Conservation (phyloP, 2,329 filamentous ascomycete species). For the Pseudocercospora crystallina region DNA sequence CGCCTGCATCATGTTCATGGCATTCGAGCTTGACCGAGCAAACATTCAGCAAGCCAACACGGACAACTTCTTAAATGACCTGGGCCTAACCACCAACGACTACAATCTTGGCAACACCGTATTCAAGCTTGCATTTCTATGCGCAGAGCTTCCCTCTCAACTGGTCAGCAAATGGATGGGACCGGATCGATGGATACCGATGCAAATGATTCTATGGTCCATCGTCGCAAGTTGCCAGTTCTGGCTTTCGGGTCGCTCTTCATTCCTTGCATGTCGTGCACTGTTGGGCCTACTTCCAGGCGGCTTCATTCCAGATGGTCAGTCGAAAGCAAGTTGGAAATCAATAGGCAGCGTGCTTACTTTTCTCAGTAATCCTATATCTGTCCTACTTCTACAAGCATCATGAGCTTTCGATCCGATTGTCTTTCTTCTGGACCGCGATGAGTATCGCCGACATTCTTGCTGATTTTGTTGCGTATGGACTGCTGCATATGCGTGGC, state of each 20-base stretch:
- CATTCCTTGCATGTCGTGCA: slow-evolving; percentile 38
- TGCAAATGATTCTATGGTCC: slow-evolving; percentile 43
- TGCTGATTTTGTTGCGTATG: slow-evolving; percentile 31
- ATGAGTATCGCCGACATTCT: slow-evolving; percentile 28
- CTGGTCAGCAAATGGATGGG: slow-evolving; percentile 47
- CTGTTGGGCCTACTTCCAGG: slow-evolving; percentile 41
- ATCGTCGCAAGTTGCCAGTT: slow-evolving; percentile 34
- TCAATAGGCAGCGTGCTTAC: background rate
- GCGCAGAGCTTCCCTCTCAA: slow-evolving; percentile 46
- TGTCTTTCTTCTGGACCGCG: slow-evolving; percentile 22
- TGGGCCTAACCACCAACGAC: slow-evolving; percentile 22
- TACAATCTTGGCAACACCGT: slow-evolving; percentile 22
- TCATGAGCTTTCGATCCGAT: slow-evolving; percentile 9
- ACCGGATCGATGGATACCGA: slow-evolving; percentile 46
- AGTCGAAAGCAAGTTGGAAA: too few species aligned
- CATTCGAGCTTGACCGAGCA: slow-evolving; percentile 25
- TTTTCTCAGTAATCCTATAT: background rate
- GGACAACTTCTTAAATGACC: slow-evolving; percentile 22
- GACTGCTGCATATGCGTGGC: slow-evolving; percentile 42
- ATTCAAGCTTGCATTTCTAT: slow-evolving; percentile 25
- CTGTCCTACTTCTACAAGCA: slow-evolving; percentile 12
- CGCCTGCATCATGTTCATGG: slow-evolving; percentile 26
- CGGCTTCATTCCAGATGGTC: slow-evolving; percentile 46
- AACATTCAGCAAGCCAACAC: slow-evolving; percentile 27
- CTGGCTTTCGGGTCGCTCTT: slow-evolving; percentile 28